phyloP scores from a whole-genome alignment of 1,284 basidiomycete species.

The Jaminaea rosea region DNA sequence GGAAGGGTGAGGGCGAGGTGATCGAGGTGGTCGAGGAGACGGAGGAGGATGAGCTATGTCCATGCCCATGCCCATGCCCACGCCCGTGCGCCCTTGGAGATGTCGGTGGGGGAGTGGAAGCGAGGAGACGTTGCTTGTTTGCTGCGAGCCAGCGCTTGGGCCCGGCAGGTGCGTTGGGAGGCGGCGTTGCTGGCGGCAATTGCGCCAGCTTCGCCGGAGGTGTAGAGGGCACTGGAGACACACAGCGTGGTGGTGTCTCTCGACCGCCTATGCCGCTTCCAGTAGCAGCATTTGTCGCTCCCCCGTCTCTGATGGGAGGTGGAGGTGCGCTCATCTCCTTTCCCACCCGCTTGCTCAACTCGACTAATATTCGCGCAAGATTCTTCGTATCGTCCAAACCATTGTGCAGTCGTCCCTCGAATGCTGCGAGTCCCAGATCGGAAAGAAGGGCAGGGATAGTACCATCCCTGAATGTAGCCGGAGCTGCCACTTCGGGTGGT shows the following conservation, averaged over 20 bases:
- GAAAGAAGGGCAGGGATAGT: conserved; percentile 26
- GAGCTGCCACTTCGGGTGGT: neutral
- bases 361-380: conserved; percentile 46
- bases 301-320: neutral
- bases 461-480: conserved; percentile 7
- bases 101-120: neutral
- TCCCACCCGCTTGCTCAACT: conserved; percentile 8
- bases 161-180: neutral
- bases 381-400: conserved; percentile 51
- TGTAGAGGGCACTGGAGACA: no score
- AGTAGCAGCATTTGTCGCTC: neutral
- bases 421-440: conserved; percentile 20
- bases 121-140: no score
- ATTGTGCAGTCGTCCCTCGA: conserved; percentile 50
- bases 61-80: no score
- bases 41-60: no score
- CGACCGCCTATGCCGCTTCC: neutral
- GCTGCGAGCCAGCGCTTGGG: no score
- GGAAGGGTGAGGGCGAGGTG: neutral
- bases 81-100: no score
- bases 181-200: neutral
- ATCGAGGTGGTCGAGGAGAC: no score
- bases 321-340: neutral
- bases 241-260: no score
- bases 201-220: no score